phyloP scores from a whole-genome alignment of 306 rosid species.

The Pyrus communis region DNA sequence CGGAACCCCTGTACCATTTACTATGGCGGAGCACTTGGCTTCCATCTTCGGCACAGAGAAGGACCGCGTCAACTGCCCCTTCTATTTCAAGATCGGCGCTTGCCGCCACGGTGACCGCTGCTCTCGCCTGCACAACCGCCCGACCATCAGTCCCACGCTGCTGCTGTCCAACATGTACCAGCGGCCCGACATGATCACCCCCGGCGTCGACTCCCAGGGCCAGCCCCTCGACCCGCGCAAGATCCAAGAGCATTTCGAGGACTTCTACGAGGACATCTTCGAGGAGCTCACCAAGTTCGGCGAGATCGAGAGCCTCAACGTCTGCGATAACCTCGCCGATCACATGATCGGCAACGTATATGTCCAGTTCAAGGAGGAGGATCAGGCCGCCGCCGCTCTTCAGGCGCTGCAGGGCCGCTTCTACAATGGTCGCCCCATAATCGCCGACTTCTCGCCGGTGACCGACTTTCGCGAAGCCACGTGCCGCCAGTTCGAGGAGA shows the following conservation, averaged over 20 bases:
- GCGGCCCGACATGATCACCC: constrained; percentile 67
- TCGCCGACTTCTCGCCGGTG: constrained; percentile 64
- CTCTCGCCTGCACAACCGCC: constrained; percentile 59
- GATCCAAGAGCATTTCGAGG: constrained; percentile 61
- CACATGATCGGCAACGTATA: constrained; percentile 83
- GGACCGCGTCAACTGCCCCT: constrained; percentile 74
- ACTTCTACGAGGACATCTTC: constrained; percentile 66
- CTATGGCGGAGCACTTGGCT: constrained; percentile 71
- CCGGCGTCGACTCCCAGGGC: constrained; percentile 59
- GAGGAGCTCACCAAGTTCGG: constrained; percentile 59
- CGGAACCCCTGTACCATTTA: background rate
- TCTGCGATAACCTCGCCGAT: constrained; percentile 69
- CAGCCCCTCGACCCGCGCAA: constrained; percentile 47
- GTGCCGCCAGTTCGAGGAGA: constrained; percentile 71
- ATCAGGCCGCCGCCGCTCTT: constrained; percentile 31
- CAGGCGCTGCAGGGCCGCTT: too few relatives aligned
- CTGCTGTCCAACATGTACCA: constrained; percentile 75
- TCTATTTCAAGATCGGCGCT: constrained; percentile 77
- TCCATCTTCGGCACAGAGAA: constrained; percentile 72
- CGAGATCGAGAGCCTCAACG: constrained; percentile 55
- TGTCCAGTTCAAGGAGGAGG: constrained; percentile 67
- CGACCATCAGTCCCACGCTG: constrained; percentile 52
- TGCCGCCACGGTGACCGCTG: constrained; percentile 76
- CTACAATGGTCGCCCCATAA: constrained; percentile 55
- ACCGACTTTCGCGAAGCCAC: constrained; percentile 72